Conservation (phyloP, 192 early-diverging fungal species). For the Mortierella hygrophila region DNA sequence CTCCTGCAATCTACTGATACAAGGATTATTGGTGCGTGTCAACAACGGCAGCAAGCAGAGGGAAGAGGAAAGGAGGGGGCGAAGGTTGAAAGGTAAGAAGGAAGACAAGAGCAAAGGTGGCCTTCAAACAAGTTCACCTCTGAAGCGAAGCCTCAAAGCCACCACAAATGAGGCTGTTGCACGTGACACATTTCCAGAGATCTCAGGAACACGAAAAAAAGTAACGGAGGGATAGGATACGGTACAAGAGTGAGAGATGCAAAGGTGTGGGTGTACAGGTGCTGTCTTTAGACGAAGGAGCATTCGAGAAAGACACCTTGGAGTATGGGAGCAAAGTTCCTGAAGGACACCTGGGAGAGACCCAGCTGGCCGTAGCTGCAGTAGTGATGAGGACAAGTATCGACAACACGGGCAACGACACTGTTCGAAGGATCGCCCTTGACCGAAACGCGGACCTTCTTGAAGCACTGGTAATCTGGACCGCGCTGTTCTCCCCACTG, state of each 20-base stretch:
- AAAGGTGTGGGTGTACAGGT: not conserved
- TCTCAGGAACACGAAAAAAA: not conserved
- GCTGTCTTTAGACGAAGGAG: not conserved
- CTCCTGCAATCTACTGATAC: not conserved
- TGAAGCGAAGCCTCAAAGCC: not conserved
- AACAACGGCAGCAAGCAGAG: not conserved
- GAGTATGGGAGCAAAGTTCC: slow-evolving; percentile 7
- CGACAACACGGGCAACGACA: slow-evolving; percentile 29
- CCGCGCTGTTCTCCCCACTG: slow-evolving; percentile 12
- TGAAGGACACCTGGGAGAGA: slow-evolving; percentile 16
- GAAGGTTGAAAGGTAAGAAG: no score
- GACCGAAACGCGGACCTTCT: slow-evolving; percentile 21
- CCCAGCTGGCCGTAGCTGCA: slow-evolving; percentile 15
- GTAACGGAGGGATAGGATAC: not conserved
- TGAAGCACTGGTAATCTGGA: slow-evolving; percentile 16
- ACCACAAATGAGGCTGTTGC: not conserved
- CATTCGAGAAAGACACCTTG: slow-evolving; percentile 22
- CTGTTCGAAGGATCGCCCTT: slow-evolving; percentile 7
- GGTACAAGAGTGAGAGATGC: not conserved
- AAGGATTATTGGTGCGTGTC: not conserved
- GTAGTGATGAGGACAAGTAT: slow-evolving; percentile 23
- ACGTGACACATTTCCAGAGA: not conserved
- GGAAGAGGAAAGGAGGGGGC: not conserved
- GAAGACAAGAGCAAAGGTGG: not conserved
- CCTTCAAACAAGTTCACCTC: not conserved